Conservation (phyloP, 805 yeast species). For the Yarrowia porcina region DNA sequence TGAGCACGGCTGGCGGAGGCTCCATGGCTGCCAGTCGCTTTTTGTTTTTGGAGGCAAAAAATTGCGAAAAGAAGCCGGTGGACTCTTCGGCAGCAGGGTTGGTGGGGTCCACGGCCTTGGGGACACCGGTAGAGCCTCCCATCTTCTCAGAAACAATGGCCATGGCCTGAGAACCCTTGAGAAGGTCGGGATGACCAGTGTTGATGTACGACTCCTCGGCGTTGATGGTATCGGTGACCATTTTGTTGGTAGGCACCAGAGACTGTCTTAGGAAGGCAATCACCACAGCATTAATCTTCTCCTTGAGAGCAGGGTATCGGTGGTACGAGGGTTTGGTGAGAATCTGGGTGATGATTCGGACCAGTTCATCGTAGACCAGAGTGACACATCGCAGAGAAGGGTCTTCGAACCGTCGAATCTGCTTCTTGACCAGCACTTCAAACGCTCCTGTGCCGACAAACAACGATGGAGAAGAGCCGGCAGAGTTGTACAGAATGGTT, state of each 20-base stretch:
- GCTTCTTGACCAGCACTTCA: slow-evolving; percentile 89
- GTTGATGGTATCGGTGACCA: slow-evolving; percentile 76
- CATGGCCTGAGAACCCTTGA: slow-evolving; percentile 73
- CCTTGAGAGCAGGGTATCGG: slow-evolving; percentile 88
- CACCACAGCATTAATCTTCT: slow-evolving; percentile 75
- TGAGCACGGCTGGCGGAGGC: slow-evolving; percentile 92
- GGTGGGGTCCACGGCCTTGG: slow-evolving; percentile 30
- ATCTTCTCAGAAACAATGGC: slow-evolving; percentile 84
- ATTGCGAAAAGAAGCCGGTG: slow-evolving; percentile 91
- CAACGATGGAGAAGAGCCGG: slow-evolving; percentile 92
- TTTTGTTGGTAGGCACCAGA: slow-evolving; percentile 77
- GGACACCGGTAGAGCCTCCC: slow-evolving; percentile 52
- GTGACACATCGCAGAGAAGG: slow-evolving; percentile 87
- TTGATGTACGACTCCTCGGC: slow-evolving; percentile 93
- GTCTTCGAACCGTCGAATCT: slow-evolving; percentile 89
- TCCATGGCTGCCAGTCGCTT: slow-evolving; percentile 94
- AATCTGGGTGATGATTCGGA: slow-evolving; percentile 82
- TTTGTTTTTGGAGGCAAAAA: slow-evolving; percentile 87
- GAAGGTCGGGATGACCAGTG: slow-evolving; percentile 95
- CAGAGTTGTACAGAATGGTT: slow-evolving; percentile 93
- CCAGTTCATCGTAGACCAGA: slow-evolving; percentile 90
- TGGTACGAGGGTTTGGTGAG: slow-evolving; percentile 75
- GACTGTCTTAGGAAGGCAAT: slow-evolving; percentile 76
- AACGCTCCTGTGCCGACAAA: slow-evolving; percentile 98
- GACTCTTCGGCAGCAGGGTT: slow-evolving; percentile 46